Conservation (phyloP, 106 monocot genomes). For the Apostasia shenzhenica region DNA sequence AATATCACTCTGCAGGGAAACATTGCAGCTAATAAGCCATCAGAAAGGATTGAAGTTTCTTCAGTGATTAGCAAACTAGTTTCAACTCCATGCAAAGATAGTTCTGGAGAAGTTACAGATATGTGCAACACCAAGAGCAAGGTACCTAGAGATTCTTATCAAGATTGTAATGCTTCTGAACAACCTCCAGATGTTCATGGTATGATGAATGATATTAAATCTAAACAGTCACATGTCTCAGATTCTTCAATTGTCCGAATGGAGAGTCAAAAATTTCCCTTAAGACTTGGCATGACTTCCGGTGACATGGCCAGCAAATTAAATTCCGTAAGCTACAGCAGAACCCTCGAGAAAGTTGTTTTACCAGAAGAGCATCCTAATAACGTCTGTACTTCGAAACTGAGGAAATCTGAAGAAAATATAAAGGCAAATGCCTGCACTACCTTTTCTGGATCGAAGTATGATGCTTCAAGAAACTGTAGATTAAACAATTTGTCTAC, state of each 20-base stretch:
- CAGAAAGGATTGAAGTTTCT: constrained; percentile 4
- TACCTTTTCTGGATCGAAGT: neutral
- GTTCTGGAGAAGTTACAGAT: neutral
- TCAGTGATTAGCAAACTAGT: neutral
- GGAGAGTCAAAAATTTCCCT: neutral
- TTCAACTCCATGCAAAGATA: constrained; percentile 16
- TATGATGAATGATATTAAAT: neutral
- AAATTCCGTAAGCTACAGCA: constrained; percentile 19
- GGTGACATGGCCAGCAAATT: constrained; percentile 12
- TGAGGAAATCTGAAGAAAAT: neutral
- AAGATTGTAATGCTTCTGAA: neutral
- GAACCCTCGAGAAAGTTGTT: constrained; percentile 17
- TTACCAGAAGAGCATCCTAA: constrained; percentile 8
- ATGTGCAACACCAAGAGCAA: constrained; percentile 1
- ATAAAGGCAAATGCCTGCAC: too few relatives aligned
- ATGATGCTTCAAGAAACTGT: neutral
- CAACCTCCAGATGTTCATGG: neutral
- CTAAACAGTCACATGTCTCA: neutral
- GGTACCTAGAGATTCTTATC: neutral
- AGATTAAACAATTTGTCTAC: neutral
- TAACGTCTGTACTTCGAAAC: neutral
- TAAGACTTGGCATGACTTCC: constrained; percentile 2
- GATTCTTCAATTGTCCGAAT: constrained; percentile 1
- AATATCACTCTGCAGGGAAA: neutral
- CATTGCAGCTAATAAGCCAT: constrained; percentile 6